Evolutionary conservation across 2,329 filamentous ascomycete genomes (phyloP), one percentile per base, ranked within the genome.

Genomic region (Pseudogymnoascus sp.): DNA sequence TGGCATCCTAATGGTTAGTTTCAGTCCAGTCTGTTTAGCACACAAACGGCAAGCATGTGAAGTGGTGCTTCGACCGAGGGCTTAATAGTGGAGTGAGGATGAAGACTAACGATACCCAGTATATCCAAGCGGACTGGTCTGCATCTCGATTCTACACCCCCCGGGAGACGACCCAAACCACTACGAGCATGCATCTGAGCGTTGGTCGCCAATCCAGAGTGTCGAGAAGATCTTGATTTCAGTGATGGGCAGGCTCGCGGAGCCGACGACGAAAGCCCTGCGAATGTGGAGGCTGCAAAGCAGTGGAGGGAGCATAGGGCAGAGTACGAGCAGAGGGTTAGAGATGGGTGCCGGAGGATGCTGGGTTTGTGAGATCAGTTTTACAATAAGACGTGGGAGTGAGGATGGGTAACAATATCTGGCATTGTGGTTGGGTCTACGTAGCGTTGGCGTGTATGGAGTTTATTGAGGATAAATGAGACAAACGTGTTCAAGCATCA

Each of bases 141-240:
- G 93, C 79, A 97, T 97, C 72, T 96, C 91, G n/a, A 97, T 97
- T 78, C 87, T 97, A 1, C 93, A 97, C 76, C 89, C 93, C 2
- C 93, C 93, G 2, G 93, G 95, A 71, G 93, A 97, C 78, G 93
- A 97, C 76, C 95, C 95, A 62, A 97, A 97, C 79, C 93, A 96
- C 80, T 97, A 97, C 82, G 93, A 97, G 77, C 90, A 93, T 70
- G 93, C 95, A 6, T 92, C 89, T 1, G 95, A 97, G 80, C 88
- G 93, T 66, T 97, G 93, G 93, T 93, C 89, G 28, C 93, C 93
- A 11, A 96, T 97, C 66, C 95, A 97, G 79, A 95, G 89, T 64
- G 93, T 97, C 68, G 95, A 97, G 79, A 97, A 97, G 81, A 97
- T 97, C 69, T 81, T 97, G 69, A 92, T 97, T 63, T 92, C 88